Base-by-base conservation (phyloP, 1,284 basidiomycete genomes). In the Bondarzewia mesenterica region DNA sequence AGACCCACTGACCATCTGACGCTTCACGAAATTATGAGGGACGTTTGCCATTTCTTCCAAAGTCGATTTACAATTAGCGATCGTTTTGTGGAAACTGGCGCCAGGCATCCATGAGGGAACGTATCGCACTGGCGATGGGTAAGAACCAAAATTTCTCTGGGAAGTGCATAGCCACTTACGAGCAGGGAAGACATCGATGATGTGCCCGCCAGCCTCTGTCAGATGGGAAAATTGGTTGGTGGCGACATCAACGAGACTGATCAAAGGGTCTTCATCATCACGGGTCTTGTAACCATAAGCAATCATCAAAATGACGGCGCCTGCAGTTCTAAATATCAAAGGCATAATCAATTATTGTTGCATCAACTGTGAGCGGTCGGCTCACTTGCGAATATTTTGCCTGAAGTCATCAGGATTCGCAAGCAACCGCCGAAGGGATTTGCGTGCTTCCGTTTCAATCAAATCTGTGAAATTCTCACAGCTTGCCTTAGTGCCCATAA, bases 211-310 rank as follows among this genome's bases (percentile, higher is more conserved):
- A 15, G 77, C 74, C 37, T 71, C 71, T 1, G 76, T 79, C 16
- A 80, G 68, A 12, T 68, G 61, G 6, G 80, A 77, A 53, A 85
- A 83, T 54, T 80, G 75, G 42, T 75, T 70, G 1, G 76, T 75
- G 1, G 77, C 78, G 44, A 60, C 61, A 49, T 81, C 74, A 6
- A 77, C 80, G 16, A 83, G 70, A 47, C 71, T 65, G 7, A 84
- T 68, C 48, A 82, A 73, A 1, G 78, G 79, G 52, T 84, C 82
- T 22, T 74, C 62, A 26, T 65, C 58, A 52, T 80, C 77, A 52
- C 73, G 70, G 39, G 76, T 70, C 51, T 78, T 69, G 57, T 84
- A 82, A 4, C 80, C 82, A 56, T 84, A 74, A 1, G 78, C 75
- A 37, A 83, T 78, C 37, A 74, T 72, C 29, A 83, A 62, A 26